Conservation (phyloP, 768 basidiomycete genomes). For the Inosperma sp. region DNA sequence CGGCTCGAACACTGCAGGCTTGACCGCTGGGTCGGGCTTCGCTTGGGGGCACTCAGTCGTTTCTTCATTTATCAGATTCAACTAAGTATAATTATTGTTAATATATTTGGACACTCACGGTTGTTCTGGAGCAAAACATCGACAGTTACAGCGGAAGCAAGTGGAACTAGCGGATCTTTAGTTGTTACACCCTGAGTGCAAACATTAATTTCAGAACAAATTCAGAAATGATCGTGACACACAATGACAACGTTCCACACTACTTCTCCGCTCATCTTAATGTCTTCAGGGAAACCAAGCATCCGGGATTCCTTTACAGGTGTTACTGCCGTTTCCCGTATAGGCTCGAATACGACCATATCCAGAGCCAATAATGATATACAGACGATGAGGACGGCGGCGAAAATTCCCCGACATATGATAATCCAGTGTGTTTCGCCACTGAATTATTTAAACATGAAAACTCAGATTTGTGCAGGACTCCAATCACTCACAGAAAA, state of each 20-base stretch:
- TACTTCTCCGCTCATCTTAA: background rate
- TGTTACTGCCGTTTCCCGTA: conserved; percentile 6
- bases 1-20: too few relatives aligned
- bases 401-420: background rate
- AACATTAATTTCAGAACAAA: background rate
- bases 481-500: background rate
- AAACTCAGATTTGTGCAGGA: too few relatives aligned
- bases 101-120: too few relatives aligned
- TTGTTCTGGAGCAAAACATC: too few relatives aligned
- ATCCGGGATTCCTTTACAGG: conserved; percentile 7
- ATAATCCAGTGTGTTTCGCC: conserved; percentile 1
- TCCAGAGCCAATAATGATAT: background rate
- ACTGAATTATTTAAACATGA: background rate
- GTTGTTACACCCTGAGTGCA: too few relatives aligned
- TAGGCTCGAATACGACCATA: conserved; percentile 5
- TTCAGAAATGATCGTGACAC: background rate
- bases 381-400: background rate
- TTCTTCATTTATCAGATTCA: too few relatives aligned
- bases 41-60: too few relatives aligned
- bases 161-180: too few relatives aligned
- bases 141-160: too few relatives aligned
- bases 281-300: background rate
- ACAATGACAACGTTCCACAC: conserved; percentile 10
- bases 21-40: too few relatives aligned
- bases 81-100: too few relatives aligned